phyloP scores from a whole-genome alignment of 2,329 filamentous ascomycete species.

The Fusarium mexicanum region DNA sequence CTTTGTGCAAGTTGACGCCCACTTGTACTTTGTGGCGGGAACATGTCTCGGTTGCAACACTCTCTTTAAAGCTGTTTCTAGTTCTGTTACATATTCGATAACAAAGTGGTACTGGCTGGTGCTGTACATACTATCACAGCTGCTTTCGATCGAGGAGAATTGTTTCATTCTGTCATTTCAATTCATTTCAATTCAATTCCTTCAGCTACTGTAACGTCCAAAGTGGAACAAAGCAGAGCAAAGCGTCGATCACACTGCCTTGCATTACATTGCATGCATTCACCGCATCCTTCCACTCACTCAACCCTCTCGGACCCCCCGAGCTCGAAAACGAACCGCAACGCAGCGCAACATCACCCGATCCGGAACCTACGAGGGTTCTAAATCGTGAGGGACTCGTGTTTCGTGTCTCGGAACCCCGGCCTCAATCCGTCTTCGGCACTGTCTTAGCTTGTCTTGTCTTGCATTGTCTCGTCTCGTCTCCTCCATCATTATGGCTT shows the following conservation, averaged over 20 bases:
- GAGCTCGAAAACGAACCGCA: constrained; percentile 2
- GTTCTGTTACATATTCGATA: constrained; percentile 2
- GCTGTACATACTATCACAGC: background rate
- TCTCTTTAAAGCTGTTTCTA: constrained; percentile 34
- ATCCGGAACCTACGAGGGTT: constrained; percentile 35
- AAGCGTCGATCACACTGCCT: constrained; percentile 33
- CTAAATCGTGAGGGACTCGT: constrained; percentile 14
- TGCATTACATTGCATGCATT: constrained; percentile 30
- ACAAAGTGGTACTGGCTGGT: constrained; percentile 1
- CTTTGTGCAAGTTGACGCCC: constrained; percentile 13
- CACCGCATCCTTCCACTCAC: constrained; percentile 38
- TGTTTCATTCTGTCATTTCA: background rate
- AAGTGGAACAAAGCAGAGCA: constrained; percentile 33
- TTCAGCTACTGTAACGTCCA: constrained; percentile 18
- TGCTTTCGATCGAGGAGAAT: constrained; percentile 15
- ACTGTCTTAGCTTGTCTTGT: constrained; percentile 7
- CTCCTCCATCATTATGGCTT: constrained; percentile 37
- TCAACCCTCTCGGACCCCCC: constrained; percentile 28
- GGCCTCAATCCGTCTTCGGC: constrained; percentile 21
- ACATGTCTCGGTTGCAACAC: constrained; percentile 52
- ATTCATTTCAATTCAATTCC: background rate
- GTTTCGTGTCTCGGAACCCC: constrained; percentile 27
- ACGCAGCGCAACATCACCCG: constrained; percentile 28
- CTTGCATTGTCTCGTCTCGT: constrained; percentile 1
- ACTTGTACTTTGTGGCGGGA: constrained; percentile 42